Base-by-base conservation (phyloP, 2,329 filamentous ascomycete genomes). In the Sporothrix pallida region DNA sequence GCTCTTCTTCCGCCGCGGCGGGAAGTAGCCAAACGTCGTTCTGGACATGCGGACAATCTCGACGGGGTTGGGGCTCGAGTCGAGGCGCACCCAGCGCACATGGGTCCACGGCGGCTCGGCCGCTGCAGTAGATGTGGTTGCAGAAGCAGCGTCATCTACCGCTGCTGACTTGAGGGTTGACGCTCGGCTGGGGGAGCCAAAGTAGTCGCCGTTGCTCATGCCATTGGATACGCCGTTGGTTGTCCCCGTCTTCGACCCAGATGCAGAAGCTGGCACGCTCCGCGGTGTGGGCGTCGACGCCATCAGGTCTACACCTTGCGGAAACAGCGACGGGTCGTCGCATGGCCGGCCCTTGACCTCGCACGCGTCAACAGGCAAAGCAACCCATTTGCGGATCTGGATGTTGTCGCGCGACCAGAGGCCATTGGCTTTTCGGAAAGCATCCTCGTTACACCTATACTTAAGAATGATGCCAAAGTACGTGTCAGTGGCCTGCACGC, bases 361-460 rank as follows among this genome's bases (percentile, higher is more conserved):
- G 81, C 95, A 98, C 56, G 93, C 92, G 81, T 97, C 95, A 4
- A 98, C 93, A 0, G 96, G 96, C 71, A 99, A 84, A 9, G 95
- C 87, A 17, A 99, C 87, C 76, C 89, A 91, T 78, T 93, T 93
- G 74, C 95, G 90, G 67, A 91, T 89, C 80, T 98, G 95, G 50
- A 98, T 92, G 76, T 90, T 94, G 80, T 98, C 96, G 76, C 94
- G 93, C 7, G 94, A 93, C 96, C 96, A 99, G 79, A 99, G 90
- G 12, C 96, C 90, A 80, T 99, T 99, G 54, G 94, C 91, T 80
- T 93, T 96, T 74, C 93, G 88, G 77, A 99, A 91, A 1, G 92
- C 88, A 67, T 95, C 92, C 73, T 94, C 90, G 76, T 93, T 89
- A 81, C 95, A 98, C 78, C 93, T 92, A 82, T 97, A 99, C 78